These are phyloP conservation scores for Candida sanyiensis DNA, from an alignment of 805 yeast genomes.

Conservation along the genomic window DNA sequence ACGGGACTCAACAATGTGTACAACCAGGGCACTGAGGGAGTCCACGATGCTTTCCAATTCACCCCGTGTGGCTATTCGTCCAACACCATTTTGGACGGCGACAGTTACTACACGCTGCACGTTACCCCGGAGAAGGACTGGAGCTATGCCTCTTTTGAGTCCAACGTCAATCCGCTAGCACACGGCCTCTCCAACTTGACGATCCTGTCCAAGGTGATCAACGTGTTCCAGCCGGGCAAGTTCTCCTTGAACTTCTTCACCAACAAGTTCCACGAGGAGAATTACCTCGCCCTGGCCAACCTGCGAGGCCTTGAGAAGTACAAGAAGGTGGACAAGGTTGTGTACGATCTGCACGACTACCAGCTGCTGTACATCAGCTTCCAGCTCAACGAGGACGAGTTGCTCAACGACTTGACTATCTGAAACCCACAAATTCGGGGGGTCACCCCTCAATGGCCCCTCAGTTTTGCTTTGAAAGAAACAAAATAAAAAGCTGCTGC, in stretches of 20 bases:
- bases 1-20: conserved; percentile 63
- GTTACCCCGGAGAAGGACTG: conserved; percentile 92
- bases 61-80: conserved; percentile 95
- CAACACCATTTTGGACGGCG: conserved; percentile 62
- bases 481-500: conserved; percentile 13
- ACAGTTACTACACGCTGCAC: conserved; percentile 77
- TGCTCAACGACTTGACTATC: conserved; percentile 16
- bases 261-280: conserved; percentile 28
- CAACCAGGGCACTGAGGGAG: conserved; percentile 23
- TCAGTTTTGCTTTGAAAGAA: conserved; percentile 13
- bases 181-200: conserved; percentile 40
- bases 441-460: not conserved
- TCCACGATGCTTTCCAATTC: conserved; percentile 85
- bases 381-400: conserved; percentile 31
- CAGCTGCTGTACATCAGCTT: conserved; percentile 67
- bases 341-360: conserved; percentile 72
- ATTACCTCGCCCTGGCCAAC: conserved; percentile 30
- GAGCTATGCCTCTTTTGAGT: conserved; percentile 95
- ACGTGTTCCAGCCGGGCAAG: conserved; percentile 66
- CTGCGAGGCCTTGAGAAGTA: conserved; percentile 40
- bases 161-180: conserved; percentile 57
- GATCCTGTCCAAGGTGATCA: conserved; percentile 55
- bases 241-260: conserved; percentile 57
- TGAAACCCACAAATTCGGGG: not conserved
- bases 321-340: conserved; percentile 56